Percentiles rank a stretch among this genome's conserved stretches.
These are phyloP conservation scores for Viola odorata DNA, from an alignment of 345 rosid genomes.

Conservation along the genomic window DNA sequence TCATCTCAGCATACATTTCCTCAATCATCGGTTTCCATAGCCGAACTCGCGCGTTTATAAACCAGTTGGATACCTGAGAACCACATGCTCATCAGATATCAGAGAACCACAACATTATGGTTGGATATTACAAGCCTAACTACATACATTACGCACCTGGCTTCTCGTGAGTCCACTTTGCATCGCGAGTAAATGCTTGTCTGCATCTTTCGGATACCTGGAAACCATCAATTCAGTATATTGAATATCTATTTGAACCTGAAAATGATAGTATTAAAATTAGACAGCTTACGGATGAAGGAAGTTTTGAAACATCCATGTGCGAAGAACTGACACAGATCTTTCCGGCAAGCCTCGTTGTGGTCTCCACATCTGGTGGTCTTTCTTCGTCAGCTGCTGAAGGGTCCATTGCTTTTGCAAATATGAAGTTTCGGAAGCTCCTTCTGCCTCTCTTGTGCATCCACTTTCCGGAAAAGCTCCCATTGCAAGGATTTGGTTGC, in stretches of 20 bases:
- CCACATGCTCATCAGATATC: not conserved
- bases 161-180: conserved; percentile 93
- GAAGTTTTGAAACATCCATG: conserved; percentile 99
- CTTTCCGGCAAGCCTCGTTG: conserved; percentile 90
- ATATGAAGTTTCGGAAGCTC: conserved; percentile 38
- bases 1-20: conserved; percentile 91
- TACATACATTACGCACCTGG: conserved; percentile 47
- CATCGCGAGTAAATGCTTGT: conserved; percentile 86
- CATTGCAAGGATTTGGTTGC: conserved; percentile 71
- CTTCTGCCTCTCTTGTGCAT: conserved; percentile 33
- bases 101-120: not conserved
- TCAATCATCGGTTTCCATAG: conserved; percentile 99
- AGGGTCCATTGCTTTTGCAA: conserved; percentile 70
- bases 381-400: conserved; percentile 70
- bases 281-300: conserved; percentile 83
- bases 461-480: conserved; percentile 36
- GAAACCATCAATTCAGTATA: not conserved
- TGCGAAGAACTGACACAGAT: conserved; percentile 79
- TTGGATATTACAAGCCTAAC: not conserved
- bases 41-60: conserved; percentile 92
- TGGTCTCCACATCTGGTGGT: conserved; percentile 84
- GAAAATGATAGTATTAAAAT: no score
- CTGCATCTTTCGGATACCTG: conserved; percentile 96
- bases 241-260: not conserved
- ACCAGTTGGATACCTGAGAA: conserved; percentile 88